phyloP scores from a whole-genome alignment of 805 yeast genomes.

The Nakazawaea ambrosiae region DNA sequence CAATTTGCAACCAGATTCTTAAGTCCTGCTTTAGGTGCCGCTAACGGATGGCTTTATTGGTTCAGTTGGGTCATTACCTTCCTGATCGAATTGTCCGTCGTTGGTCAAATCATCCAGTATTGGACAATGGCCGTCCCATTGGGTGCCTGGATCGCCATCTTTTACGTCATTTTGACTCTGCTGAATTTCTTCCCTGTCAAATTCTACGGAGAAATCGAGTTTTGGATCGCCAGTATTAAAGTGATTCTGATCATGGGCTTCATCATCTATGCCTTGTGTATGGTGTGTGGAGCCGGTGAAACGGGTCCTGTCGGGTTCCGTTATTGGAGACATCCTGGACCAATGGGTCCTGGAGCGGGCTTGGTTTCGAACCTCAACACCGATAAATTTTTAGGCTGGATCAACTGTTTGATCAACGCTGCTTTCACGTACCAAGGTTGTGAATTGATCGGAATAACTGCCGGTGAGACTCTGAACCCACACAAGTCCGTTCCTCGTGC shows the following conservation, averaged over 20 bases:
- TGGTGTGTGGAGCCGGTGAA: slow-evolving; percentile 70
- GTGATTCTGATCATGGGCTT: slow-evolving; percentile 68
- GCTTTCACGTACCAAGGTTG: slow-evolving; percentile 82
- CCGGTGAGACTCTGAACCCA: slow-evolving; percentile 70
- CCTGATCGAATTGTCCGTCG: slow-evolving; percentile 66
- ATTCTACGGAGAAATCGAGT: slow-evolving; percentile 69
- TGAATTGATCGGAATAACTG: slow-evolving; percentile 67
- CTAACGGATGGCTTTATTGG: slow-evolving; percentile 71
- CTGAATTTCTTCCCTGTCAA: slow-evolving; percentile 62
- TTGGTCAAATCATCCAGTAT: slow-evolving; percentile 56
- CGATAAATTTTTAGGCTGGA: slow-evolving; percentile 63
- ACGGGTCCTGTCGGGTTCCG: slow-evolving; percentile 72
- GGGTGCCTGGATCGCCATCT: slow-evolving; percentile 67
- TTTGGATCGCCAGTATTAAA: slow-evolving; percentile 65
- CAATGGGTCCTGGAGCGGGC: slow-evolving; percentile 62
- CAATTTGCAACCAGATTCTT: slow-evolving; percentile 64
- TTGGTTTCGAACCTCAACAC: slow-evolving; percentile 40
- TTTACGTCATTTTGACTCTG: slow-evolving; percentile 47
- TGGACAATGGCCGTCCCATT: slow-evolving; percentile 69
- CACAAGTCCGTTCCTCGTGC: slow-evolving; percentile 66
- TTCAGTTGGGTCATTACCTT: slow-evolving; percentile 73
- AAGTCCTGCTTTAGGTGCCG: slow-evolving; percentile 66
- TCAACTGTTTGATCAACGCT: slow-evolving; percentile 60
- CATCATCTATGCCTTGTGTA: slow-evolving; percentile 55
- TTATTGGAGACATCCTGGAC: slow-evolving; percentile 76